Evolutionary conservation across 2,329 filamentous ascomycete genomes (phyloP), one percentile per base, ranked within the genome.

Genomic region (Alternaria triticimaculans): DNA sequence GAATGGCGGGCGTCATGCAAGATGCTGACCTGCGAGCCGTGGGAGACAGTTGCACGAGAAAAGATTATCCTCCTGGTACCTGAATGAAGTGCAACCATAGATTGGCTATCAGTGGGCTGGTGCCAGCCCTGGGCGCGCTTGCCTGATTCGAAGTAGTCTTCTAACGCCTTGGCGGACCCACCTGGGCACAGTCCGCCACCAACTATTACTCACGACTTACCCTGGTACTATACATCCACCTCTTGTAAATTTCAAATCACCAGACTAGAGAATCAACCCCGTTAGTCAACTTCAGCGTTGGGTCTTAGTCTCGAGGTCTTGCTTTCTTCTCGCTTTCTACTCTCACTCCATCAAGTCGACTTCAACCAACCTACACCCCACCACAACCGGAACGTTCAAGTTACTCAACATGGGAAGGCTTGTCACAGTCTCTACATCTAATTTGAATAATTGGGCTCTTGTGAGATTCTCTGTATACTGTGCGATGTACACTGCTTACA

Each of bases 341-440:
- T 41, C 15, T 18, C 15, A 18, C 37, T 41, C 8, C 9, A 41
- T 18, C 37, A 41, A 41, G 2, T 18, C n/a, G 37, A 41, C 37
- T 41, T 41, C 37, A 41, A 41, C 37, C 37, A 41, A 41, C 48
- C n/a, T 30, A 50, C 37, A 21, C 46, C 25, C n/a, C 26, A 18
- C 46, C 15, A 18, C 23, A 28, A 26, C 44, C 6, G 20, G 21
- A 46, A 6, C n/a, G n/a, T 41, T 41, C 37, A 41, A 41, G 37
- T 41, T 41, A 21, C 44, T 46, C 51, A 58, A 33, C 43, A 63
- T 64, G 70, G 64, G 67, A 14, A 65, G 71, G 21, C 64, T 73
- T 48, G 65, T 75, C 48, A 74, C 69, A 12, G 67, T 78, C 4
- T 73, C 75, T 14, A 76, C 74, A n/a, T 77, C 76, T 62, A 69